phyloP scores from a whole-genome alignment of 148 eudicot genomes.

The Oxyria digyna region DNA sequence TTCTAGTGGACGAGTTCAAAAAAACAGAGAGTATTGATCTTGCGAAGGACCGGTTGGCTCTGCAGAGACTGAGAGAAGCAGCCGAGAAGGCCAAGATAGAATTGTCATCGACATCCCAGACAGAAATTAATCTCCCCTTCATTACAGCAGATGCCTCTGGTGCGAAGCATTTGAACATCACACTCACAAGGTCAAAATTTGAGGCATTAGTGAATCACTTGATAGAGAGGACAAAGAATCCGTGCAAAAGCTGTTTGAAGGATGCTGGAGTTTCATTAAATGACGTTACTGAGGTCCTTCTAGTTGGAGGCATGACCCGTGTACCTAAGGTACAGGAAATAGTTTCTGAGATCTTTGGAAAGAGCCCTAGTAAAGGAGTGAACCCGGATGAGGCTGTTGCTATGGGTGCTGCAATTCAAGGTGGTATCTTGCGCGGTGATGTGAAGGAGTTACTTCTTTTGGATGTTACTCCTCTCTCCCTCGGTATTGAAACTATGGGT shows the following conservation, averaged over 20 bases:
- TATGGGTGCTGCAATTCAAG: conserved; percentile 28
- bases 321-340: conserved; percentile 28
- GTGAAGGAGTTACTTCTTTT: conserved; percentile 21
- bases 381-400: conserved; percentile 29
- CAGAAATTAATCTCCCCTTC: conserved; percentile 29
- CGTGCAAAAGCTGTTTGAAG: conserved; percentile 22
- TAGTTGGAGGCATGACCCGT: conserved; percentile 32
- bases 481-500: conserved; percentile 21
- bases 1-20: conserved; percentile 18
- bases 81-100: conserved; percentile 34
- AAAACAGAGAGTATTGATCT: conserved; percentile 20
- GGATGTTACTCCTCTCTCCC: conserved; percentile 12
- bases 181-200: conserved; percentile 20
- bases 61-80: conserved; percentile 29
- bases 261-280: conserved; percentile 24
- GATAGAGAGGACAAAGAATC: conserved; percentile 19
- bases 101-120: conserved; percentile 24
- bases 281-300: conserved; percentile 25
- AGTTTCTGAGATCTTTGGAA: conserved; percentile 20
- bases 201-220: conserved; percentile 20
- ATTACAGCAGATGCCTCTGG: conserved; percentile 31
- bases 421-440: conserved; percentile 25
- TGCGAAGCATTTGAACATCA: conserved; percentile 24
- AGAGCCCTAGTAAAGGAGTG: conserved; percentile 21
- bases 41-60: conserved; percentile 21